phyloP scores from a whole-genome alignment of 352 stramenopile species.

The Globisporangium carolinianum region DNA sequence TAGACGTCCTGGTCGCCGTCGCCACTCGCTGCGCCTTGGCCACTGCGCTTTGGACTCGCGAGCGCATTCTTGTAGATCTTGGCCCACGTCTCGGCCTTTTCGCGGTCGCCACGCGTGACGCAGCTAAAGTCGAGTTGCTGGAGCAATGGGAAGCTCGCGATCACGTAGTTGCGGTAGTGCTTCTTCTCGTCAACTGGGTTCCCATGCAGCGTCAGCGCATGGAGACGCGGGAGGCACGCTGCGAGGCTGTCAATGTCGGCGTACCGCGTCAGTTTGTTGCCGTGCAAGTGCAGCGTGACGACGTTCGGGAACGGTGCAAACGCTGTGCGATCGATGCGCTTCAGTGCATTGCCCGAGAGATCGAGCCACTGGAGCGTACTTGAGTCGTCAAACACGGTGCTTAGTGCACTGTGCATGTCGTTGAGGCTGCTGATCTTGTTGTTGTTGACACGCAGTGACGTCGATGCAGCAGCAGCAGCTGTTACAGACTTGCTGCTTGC shows the following conservation, averaged over 20 bases:
- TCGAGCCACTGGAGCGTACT: conserved; percentile 56
- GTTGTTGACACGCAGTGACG: conserved; percentile 59
- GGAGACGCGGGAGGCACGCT: conserved; percentile 37
- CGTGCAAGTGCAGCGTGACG: conserved; percentile 70
- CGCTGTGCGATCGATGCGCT: conserved; percentile 19
- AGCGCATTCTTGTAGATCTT: conserved; percentile 55
- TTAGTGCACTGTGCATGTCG: conserved; percentile 46
- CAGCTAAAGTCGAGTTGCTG: conserved; percentile 72
- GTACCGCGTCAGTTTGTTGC: conserved; percentile 58
- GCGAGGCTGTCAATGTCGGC: conserved; percentile 52
- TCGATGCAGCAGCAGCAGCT: conserved; percentile 1
- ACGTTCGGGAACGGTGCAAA: conserved; percentile 48
- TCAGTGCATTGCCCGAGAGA: conserved; percentile 45
- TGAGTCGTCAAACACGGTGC: conserved; percentile 39
- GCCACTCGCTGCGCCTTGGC: not conserved
- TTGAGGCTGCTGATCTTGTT: conserved; percentile 47
- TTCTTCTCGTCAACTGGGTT: conserved; percentile 86
- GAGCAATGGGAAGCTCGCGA: conserved; percentile 57
- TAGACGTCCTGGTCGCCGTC: not conserved
- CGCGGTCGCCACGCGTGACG: conserved; percentile 59
- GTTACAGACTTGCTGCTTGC: not conserved
- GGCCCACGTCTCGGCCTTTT: conserved; percentile 61
- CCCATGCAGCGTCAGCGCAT: conserved; percentile 65
- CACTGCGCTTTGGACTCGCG: conserved; percentile 9
- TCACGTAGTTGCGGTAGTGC: conserved; percentile 80